These are phyloP conservation scores for Suillus clintonianus DNA, from an alignment of 768 basidiomycete genomes.

Conservation along the genomic window DNA sequence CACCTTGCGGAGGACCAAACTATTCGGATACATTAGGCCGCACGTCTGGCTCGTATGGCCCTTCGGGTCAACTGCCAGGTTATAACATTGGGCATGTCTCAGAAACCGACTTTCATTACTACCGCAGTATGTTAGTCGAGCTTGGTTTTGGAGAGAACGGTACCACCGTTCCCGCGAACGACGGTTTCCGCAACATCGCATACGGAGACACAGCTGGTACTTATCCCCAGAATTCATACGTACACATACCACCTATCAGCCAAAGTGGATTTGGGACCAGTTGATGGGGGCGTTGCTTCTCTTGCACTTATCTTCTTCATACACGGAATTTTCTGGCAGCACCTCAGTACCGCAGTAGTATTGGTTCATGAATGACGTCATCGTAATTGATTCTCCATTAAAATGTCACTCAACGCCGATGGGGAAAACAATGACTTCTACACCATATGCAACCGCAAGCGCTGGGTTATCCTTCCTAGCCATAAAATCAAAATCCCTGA, in stretches of 20 bases:
- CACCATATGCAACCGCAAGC: slow-evolving; percentile 68
- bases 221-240: slow-evolving; percentile 36
- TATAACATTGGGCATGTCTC: slow-evolving; percentile 39
- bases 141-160: slow-evolving; percentile 61
- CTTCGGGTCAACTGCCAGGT: background rate
- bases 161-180: slow-evolving; percentile 20
- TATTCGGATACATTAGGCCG: background rate
- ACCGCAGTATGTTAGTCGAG: slow-evolving; percentile 74
- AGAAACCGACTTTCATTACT: slow-evolving; percentile 70
- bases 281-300: slow-evolving; percentile 5
- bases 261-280: slow-evolving; percentile 26
- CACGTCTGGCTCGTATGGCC: background rate
- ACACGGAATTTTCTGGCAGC: background rate
- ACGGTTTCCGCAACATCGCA: slow-evolving; percentile 23
- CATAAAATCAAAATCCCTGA: slow-evolving; percentile 80
- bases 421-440: slow-evolving; percentile 58
- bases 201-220: slow-evolving; percentile 38
- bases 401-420: slow-evolving; percentile 58
- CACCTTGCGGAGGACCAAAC: background rate
- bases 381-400: slow-evolving; percentile 4
- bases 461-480: slow-evolving; percentile 58
- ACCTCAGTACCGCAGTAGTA: background rate
- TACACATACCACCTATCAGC: slow-evolving; percentile 21
- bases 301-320: slow-evolving; percentile 5
- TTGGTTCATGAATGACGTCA: slow-evolving; percentile 18